Base-by-base conservation (phyloP, 495 filamentous ascomycete genomes). In the Halenospora varia region DNA sequence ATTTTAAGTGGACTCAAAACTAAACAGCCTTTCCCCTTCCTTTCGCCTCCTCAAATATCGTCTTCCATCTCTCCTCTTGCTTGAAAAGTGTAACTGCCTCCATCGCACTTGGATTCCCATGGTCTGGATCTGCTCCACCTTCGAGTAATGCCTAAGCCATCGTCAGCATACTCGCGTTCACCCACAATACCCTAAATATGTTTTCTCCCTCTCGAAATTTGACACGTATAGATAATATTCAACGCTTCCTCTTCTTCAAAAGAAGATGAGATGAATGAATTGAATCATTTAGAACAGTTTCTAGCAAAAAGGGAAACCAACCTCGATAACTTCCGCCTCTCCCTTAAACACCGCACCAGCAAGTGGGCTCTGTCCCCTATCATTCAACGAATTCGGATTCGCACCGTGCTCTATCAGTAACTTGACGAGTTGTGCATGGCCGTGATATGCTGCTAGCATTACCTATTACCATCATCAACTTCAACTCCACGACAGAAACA, bases 391-490 rank as follows among this genome's bases (percentile, higher is more conserved):
- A 52, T 82, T 82, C 6, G 79, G 73, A 58, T 83, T 74, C 4
- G 76, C 80, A 8, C 77, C 75, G 53, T 78, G 72, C 10, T 73
- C 64, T 10, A 82, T 64, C 3, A 83, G 71, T 11, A 80, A 64
- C 18, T 70, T 73, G 48, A 80, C 78, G 10, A 81, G 69, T 2
- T 75, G 66, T 22, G 73, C 71, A 50, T 82, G 80, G 51, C 77
- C 78, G 52, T 82, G 71, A 59, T 83, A 83, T 3, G 77, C 72
- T 6, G 79, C 75, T 6, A 83, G 74, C 80, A 88, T 82, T 24
- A 83, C 68, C 77, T 80, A 22, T 24, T 46, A 39, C n/a, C n/a
- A n/a, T n/a, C n/a, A n/a, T n/a, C n/a, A n/a, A n/a, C n/a, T n/a
- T n/a, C n/a, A n/a, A n/a, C n/a, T n/a, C n/a, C n/a, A n/a, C n/a